phyloP scores from a whole-genome alignment of 495 filamentous ascomycete genomes.

The Podospora appendiculata region DNA sequence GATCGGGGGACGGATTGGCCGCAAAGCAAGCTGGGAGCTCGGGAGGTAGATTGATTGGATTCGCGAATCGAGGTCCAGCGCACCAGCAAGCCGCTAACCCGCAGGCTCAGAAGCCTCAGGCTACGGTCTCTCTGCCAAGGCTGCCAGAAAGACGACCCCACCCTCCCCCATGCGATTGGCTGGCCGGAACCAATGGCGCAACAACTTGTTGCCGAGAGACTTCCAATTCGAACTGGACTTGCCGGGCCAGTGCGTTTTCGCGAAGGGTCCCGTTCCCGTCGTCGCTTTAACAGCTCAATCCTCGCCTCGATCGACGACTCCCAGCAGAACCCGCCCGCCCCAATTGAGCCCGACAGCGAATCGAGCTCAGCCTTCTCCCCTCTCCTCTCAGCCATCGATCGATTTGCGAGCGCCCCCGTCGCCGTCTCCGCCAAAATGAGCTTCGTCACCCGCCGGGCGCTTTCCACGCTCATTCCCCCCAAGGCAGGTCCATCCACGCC shows the following conservation, averaged over 20 bases:
- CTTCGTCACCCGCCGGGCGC: slow-evolving; percentile 75
- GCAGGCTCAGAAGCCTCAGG: background rate
- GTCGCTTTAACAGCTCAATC: slow-evolving; percentile 18
- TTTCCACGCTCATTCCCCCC: slow-evolving; percentile 96
- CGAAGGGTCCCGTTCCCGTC: background rate
- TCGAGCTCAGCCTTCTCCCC: slow-evolving; percentile 9
- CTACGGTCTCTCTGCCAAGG: slow-evolving; percentile 1
- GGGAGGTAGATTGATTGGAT: background rate
- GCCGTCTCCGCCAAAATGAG: slow-evolving; percentile 65
- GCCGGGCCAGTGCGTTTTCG: slow-evolving; percentile 14
- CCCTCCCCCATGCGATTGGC: slow-evolving; percentile 1
- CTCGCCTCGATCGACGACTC: slow-evolving; percentile 5
- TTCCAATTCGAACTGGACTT: background rate
- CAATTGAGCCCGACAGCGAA: slow-evolving; percentile 15
- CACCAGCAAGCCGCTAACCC: no score
- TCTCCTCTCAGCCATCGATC: slow-evolving; percentile 9
- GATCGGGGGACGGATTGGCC: background rate
- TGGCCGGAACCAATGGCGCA: slow-evolving; percentile 23
- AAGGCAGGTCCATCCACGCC: slow-evolving; percentile 57
- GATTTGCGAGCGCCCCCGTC: slow-evolving; percentile 13
- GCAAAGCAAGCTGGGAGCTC: background rate
- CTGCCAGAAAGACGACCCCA: slow-evolving; percentile 8
- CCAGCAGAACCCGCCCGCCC: background rate
- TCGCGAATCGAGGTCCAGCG: no score
- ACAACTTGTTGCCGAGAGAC: slow-evolving; percentile 21